phyloP scores from a whole-genome alignment of 345 rosid species.

The Salix arbutifolia region DNA sequence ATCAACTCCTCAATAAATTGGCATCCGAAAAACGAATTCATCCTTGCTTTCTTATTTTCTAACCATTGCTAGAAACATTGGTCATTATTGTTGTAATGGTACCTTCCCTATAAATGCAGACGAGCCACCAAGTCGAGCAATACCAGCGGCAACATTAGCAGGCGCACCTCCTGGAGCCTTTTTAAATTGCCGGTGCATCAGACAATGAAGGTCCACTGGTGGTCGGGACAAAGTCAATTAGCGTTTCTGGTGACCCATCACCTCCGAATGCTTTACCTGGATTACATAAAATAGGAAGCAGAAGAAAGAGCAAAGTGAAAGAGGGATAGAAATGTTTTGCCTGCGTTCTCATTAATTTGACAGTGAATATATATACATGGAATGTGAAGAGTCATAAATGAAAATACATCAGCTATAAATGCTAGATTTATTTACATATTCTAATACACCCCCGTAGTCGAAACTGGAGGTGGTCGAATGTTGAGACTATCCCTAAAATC shows the following conservation, averaged over 20 bases:
- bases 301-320: neutral
- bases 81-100: neutral
- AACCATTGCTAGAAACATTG: neutral
- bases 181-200: constrained; percentile 74
- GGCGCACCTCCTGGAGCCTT: constrained; percentile 99
- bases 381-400: no score
- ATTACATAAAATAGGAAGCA: neutral
- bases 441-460: no score
- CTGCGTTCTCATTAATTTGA: no score
- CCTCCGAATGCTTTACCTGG: constrained; percentile 54
- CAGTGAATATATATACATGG: no score
- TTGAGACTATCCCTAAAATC: no score
- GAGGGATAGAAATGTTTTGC: no score
- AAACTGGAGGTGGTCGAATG: no score
- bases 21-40: neutral
- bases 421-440: no score
- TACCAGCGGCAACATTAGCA: constrained; percentile 93
- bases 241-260: constrained; percentile 40
- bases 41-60: neutral
- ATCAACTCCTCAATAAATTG: neutral
- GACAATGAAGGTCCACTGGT: constrained; percentile 75
- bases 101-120: constrained; percentile 96
- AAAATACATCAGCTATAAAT: no score
- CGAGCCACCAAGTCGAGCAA: constrained; percentile 89
- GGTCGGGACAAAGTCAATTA: constrained; percentile 93